Base-by-base conservation (phyloP, 257 asterid species). In the Solanum rostratum region DNA sequence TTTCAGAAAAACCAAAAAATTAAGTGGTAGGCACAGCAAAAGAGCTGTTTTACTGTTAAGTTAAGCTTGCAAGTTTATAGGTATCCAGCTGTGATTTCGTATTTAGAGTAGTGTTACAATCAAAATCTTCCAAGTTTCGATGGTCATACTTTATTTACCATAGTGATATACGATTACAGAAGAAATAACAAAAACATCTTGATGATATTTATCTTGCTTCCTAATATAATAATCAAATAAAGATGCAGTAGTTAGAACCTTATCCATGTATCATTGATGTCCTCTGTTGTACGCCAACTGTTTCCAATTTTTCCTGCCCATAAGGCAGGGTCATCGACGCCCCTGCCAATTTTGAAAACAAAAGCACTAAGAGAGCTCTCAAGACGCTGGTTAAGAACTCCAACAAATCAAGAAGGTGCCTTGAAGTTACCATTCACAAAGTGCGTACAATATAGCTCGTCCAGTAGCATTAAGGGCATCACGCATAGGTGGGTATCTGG, bases 401-500 rank as follows among this genome's bases (percentile, higher is more conserved):
- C 30, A 22, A 79, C 14, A 27, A 24, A 53, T 45, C 50, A 66
- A 46, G 80, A 82, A 84, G 53, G 50, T 79, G 53, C 53, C 59
- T 50, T 81, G 59, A 57, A 66, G 84, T 54, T 90, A 97, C 99
- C 99, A 97, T 88, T 97, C 99, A 81, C 99, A 97, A 84, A 97
- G 91, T 15, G 98, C 94, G 86, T 92, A 97, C 91, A 97, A 95
- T 85, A 97, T 92, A n/a, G 91, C 39, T 30, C 88, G 95, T 63
- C 98, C 98, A 85, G 97, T 95, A 62, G 89, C 94, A 89, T 97
- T 96, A 82, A 97, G 92, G 85, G 99, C 98, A 88, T 97, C 98
- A 15, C 95, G 97, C 99, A 97, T 97, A 37, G 97, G 98, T 41
- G 99, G 99, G 89, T 95, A 95, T 91, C 99, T 97, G 92, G 80